A percentile compares a stretch with the other conserved stretches of the same genome.
Evolutionary conservation across 345 rosid genomes (phyloP).

Genomic region (Moricandia arvensis): DNA sequence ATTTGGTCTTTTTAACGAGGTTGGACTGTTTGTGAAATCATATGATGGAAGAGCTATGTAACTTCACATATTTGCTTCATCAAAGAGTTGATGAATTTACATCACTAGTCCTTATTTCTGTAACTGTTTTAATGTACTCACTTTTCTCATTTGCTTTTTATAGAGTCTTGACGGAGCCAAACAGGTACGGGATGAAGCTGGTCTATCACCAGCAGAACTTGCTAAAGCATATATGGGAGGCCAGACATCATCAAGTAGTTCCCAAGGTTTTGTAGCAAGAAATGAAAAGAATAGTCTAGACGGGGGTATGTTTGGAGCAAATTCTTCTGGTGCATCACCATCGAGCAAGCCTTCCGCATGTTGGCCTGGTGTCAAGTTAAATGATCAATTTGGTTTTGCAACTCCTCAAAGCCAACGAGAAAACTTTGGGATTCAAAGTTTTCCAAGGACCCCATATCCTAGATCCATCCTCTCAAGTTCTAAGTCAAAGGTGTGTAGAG

Average conservation of each 20-base stretch:
- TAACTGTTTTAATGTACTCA: neutral
- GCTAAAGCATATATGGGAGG: constrained; percentile 79
- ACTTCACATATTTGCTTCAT: constrained; percentile 3
- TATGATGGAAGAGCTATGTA: constrained; percentile 11
- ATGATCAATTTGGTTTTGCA: constrained; percentile 50
- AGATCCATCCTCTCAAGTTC: constrained; percentile 62
- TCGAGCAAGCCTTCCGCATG: constrained; percentile 50
- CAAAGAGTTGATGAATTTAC: constrained; percentile 4
- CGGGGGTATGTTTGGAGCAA: constrained; percentile 43
- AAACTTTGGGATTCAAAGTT: constrained; percentile 55
- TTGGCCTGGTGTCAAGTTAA: constrained; percentile 92
- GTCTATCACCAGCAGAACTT: constrained; percentile 74
- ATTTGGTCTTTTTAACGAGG: neutral
- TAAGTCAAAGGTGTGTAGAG: constrained; percentile 61
- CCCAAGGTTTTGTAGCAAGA: constrained; percentile 44
- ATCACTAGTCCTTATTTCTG: constrained; percentile 4
- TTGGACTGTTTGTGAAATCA: constrained; percentile 8
- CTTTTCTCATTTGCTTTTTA: neutral
- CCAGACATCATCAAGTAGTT: constrained; percentile 49
- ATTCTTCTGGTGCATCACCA: constrained; percentile 50
- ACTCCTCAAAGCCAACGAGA: constrained; percentile 73
- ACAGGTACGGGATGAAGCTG: constrained; percentile 48
- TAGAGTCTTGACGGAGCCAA: constrained; percentile 17
- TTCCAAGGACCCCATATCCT: constrained; percentile 83
- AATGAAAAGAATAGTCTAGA: constrained; percentile 43